phyloP scores from a whole-genome alignment of 768 basidiomycete genomes.

The Leccinum ochraceum region DNA sequence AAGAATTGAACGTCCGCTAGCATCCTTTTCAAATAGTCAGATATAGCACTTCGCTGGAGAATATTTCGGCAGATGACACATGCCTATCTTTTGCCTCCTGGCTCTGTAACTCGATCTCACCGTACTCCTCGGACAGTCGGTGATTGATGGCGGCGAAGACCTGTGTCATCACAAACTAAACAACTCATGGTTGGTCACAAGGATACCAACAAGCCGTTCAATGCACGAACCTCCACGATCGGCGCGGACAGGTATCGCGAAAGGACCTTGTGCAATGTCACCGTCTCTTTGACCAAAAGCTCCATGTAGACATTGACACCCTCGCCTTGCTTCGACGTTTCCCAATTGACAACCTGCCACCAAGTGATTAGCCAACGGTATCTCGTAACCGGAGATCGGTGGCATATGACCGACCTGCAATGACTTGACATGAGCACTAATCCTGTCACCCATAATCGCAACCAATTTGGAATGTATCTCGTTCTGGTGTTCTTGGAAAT shows the following conservation, averaged over 20 bases:
- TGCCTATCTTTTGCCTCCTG: constrained; percentile 87
- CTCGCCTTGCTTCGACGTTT: constrained; percentile 55
- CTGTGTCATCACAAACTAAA: constrained; percentile 89
- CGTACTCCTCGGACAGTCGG: constrained; percentile 84
- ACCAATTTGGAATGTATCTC: constrained; percentile 98
- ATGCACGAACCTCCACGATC: constrained; percentile 71
- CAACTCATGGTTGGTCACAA: constrained; percentile 17
- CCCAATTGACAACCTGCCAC: constrained; percentile 77
- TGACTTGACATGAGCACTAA: constrained; percentile 80
- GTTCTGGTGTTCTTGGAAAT: constrained; percentile 99
- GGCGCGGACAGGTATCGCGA: constrained; percentile 81
- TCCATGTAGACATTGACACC: constrained; percentile 90
- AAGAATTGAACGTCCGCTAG: constrained; percentile 78
- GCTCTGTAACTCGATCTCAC: constrained; percentile 76
- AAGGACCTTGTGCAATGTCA: constrained; percentile 93
- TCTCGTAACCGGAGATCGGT: constrained; percentile 3
- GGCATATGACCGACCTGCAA: constrained; percentile 58
- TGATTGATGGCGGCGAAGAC: constrained; percentile 94
- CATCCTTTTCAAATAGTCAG: constrained; percentile 51
- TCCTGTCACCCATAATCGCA: constrained; percentile 96
- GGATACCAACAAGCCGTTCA: constrained; percentile 8
- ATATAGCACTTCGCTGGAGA: constrained; percentile 10
- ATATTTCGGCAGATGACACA: constrained; percentile 12
- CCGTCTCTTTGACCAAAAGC: constrained; percentile 90
- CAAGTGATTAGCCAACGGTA: constrained; percentile 7